These are phyloP conservation scores for Porcisia hertigi DNA, from an alignment of 208 protist genomes.

Conservation along the genomic window DNA sequence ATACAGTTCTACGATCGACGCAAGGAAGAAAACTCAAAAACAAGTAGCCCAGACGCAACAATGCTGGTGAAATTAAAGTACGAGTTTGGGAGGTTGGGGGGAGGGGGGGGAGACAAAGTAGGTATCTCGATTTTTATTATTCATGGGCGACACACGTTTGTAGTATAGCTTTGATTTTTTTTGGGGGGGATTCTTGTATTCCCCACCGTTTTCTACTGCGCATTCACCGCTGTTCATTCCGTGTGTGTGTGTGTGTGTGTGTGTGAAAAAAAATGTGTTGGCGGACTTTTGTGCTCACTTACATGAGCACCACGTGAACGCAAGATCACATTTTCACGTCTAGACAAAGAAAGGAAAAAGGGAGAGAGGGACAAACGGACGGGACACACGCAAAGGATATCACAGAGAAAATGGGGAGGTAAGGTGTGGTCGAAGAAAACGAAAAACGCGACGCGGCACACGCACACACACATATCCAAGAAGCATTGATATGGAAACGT, in stretches of 20 bases:
- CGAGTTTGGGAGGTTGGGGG: not conserved
- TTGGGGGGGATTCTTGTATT: too few relatives aligned
- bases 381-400: too few relatives aligned
- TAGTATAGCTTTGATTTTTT: too few relatives aligned
- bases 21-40: not conserved
- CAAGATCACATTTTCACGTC: not conserved
- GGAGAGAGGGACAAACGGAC: too few relatives aligned
- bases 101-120: not conserved
- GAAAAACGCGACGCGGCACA: not conserved
- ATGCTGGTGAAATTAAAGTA: not conserved
- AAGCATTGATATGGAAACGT: not conserved
- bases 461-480: not conserved
- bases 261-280: too few relatives aligned
- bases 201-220: too few relatives aligned
- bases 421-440: not conserved
- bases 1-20: too few relatives aligned
- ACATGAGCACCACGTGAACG: not conserved
- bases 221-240: too few relatives aligned
- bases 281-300: not conserved
- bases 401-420: too few relatives aligned
- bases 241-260: too few relatives aligned
- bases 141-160: too few relatives aligned
- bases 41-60: not conserved
- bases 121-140: not conserved
- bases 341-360: not conserved